Base-by-base conservation (phyloP, 768 basidiomycete species). In the Boletus tylopilopsis region DNA sequence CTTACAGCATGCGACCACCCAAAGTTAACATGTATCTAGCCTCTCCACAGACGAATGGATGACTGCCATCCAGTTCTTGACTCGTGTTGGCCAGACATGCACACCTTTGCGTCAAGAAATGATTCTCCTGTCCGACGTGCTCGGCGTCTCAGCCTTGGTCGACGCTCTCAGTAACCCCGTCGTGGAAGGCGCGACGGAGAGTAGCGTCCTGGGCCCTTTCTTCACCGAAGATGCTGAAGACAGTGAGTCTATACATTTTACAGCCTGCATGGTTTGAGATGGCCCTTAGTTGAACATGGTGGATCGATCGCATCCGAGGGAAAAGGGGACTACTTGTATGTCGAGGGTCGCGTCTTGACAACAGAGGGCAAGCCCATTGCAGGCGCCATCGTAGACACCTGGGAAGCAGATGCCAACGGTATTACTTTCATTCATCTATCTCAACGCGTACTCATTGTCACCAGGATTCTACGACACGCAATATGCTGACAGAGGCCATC, bases 21-120 rank as follows among this genome's bases (percentile, higher is more conserved):
- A 5, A 33, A 13, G 11, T 18, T 23, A 16, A n/a, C 54, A n/a
- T 21, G 7, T 30, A 39, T 6, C 16, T 32, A 79, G 77, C 49
- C 67, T 93, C 44, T 89, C 90, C 16, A 86, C 82, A 1, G 85
- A 91, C 3, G 91, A 94, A 72, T 94, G 91, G 91, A 84, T 84
- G 85, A 66, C 76, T 16, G 74, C 87, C 2, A 84, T 94, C 58
- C 65, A 86, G 49, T 94, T 94, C 68, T 70, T 94, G 50, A 94
- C 90, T 0, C 71, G 73, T 8, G 78, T 77, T 0, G 91, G 91
- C 7, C 74, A 94, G 66, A 88, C 69, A 51, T 90, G 82, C 65
- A 81, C 84, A 0, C 77, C 81, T 29, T 64, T 88, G 44, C 80
- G 81, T 27, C 80, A 80, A 71, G 90, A 94, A 62, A 87, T 87